Evolutionary conservation across 148 eudicot genomes (phyloP).

Genomic region (Pharnaceum exiguum): DNA sequence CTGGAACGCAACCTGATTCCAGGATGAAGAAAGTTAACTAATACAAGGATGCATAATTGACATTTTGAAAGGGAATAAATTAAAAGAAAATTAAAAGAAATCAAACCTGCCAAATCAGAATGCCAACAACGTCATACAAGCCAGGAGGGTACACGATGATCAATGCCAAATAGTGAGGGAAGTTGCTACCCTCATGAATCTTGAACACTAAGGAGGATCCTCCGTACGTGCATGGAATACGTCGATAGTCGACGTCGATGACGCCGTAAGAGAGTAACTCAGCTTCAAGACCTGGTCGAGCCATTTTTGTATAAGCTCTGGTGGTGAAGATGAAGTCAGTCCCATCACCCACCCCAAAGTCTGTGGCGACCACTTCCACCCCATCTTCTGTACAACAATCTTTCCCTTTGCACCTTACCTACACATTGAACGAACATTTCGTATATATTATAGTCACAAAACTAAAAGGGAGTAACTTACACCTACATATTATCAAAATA

Average conservation of each 20-base stretch:
- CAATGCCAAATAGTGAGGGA: conserved; percentile 23
- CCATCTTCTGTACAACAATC: conserved; percentile 20
- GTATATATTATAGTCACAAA: too few species aligned
- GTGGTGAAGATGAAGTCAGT: conserved; percentile 14
- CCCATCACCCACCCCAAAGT: conserved; percentile 14
- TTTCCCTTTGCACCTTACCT: conserved; percentile 20
- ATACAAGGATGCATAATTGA: too few species aligned
- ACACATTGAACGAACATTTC: neutral
- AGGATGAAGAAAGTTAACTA: too few species aligned
- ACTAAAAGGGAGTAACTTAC: too few species aligned
- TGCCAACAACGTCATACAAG: conserved; percentile 10
- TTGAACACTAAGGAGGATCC: conserved; percentile 4
- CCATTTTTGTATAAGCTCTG: conserved; percentile 17
- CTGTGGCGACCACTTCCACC: conserved; percentile 22
- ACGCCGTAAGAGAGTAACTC: neutral
- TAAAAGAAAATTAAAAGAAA: too few species aligned
- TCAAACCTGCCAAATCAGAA: conserved; percentile 21
- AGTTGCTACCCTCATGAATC: conserved; percentile 11
- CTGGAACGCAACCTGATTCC: too few species aligned
- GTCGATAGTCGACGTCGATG: conserved; percentile 2
- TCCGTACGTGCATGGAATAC: conserved; percentile 6
- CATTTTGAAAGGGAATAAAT: too few species aligned
- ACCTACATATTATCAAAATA: too few species aligned
- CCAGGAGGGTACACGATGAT: conserved; percentile 14
- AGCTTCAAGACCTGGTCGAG: conserved; percentile 6